Percentiles rank a stretch among this genome's conserved stretches.
Conservation (phyloP, 73 alveolate genomes). For the Tetrahymena elliotti region DNA sequence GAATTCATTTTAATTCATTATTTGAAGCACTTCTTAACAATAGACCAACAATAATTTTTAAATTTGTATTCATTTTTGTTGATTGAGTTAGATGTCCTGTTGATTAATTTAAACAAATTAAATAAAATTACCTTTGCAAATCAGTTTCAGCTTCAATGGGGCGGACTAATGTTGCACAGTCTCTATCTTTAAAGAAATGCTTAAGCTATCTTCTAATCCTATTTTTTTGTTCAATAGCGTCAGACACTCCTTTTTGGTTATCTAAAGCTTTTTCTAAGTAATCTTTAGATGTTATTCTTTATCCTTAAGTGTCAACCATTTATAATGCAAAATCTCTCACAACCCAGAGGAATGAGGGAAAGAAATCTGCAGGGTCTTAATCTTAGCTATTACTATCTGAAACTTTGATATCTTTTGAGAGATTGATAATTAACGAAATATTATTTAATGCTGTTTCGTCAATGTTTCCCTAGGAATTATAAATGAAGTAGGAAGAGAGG, state of each 20-base stretch:
- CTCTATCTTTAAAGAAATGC: conserved; percentile 93
- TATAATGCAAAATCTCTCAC: conserved; percentile 92
- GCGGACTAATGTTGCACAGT: conserved; percentile 87
- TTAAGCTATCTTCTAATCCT: conserved; percentile 86
- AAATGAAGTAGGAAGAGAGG: conserved; percentile 72
- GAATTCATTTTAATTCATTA: no score
- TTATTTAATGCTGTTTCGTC: conserved; percentile 70
- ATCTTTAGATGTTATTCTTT: conserved; percentile 80
- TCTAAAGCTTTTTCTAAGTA: conserved; percentile 90
- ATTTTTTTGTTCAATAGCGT: conserved; percentile 80
- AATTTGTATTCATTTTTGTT: no score
- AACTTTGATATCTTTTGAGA: conserved; percentile 60
- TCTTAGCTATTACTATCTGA: conserved; percentile 63
- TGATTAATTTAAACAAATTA: not conserved
- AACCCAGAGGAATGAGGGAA: conserved; percentile 94
- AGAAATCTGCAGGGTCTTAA: conserved; percentile 80
- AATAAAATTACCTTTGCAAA: conserved; percentile 47
- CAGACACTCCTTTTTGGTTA: conserved; percentile 72
- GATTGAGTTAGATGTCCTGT: no score
- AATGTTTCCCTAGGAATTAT: conserved; percentile 86
- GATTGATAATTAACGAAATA: conserved; percentile 50
- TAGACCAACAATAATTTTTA: no score
- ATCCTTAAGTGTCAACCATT: conserved; percentile 77
- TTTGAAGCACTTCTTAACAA: no score
- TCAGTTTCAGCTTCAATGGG: conserved; percentile 93